Base-by-base conservation (phyloP, 2,329 filamentous ascomycete genomes). In the Myriosclerotinia duriaeana region DNA sequence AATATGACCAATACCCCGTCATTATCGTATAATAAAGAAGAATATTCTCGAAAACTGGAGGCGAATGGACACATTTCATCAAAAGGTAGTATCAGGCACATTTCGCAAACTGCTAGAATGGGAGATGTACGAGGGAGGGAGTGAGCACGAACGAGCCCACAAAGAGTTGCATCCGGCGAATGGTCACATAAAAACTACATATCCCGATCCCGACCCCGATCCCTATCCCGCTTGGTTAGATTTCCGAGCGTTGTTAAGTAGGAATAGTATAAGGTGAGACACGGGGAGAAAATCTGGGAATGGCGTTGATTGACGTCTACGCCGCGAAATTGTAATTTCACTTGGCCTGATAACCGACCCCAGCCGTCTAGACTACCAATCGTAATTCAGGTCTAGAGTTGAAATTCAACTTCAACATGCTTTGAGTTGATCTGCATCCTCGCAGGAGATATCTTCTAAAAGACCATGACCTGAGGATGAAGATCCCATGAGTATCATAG, bases 321-420 rank as follows among this genome's bases (percentile, higher is more conserved):
- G 64, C 64, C 64, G 56, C 55, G 38, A 44, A 61, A 22, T 46
- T 63, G 22, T 53, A 53, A 63, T 53, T 40, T 63, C 38, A 53
- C 38, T 48, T 54, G 60, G 48, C 48, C 48, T 17, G 30, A 11
- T 17, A 40, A 38, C 36, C 26, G 48, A 42, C 48, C 48, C 30
- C 17, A 9, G 11, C 38, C 48, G 15, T 54, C 34, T 62, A 42
- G 14, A 53, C 34, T 5, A 22, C 48, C 44, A 54, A 54, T 42
- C 15, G 30, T 7, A 34, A 42, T 58, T 48, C 30, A 30, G n/a
- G 34, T 46, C 26, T 48, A 20, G 53, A 38, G 22, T 53, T 12
- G 17, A 38, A 22, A 61, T 50, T 34, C 34, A 61, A 50, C 44
- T 50, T 61, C 54, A 65, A 65, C 34, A 60, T 44, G 36, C 20